Evolutionary conservation across 148 eudicot genomes (phyloP).

Genomic region (Mesembryanthemum crystallinum): DNA sequence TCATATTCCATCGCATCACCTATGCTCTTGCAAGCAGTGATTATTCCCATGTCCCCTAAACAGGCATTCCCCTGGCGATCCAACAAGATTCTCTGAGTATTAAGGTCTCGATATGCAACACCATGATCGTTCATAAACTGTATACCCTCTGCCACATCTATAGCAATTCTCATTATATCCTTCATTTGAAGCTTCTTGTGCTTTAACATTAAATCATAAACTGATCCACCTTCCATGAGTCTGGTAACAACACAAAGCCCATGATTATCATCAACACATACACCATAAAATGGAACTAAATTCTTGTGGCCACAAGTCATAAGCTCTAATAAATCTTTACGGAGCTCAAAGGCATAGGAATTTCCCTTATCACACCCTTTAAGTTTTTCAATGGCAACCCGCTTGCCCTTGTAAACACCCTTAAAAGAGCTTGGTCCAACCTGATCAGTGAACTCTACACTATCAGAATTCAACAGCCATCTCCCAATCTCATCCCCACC

Average conservation of each 20-base stretch:
- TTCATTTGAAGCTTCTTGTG: slow-evolving; percentile 73
- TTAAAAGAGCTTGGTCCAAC: slow-evolving; percentile 58
- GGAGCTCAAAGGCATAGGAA: slow-evolving; percentile 67
- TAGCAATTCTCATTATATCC: slow-evolving; percentile 70
- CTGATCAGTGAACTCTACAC: slow-evolving; percentile 64
- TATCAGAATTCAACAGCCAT: slow-evolving; percentile 68
- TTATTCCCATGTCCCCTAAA: slow-evolving; percentile 92
- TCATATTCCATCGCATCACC: slow-evolving; percentile 93
- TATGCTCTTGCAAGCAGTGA: slow-evolving; percentile 68
- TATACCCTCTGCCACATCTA: slow-evolving; percentile 80
- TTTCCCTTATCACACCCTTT: slow-evolving; percentile 94
- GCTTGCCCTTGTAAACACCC: slow-evolving; percentile 75
- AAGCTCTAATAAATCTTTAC: slow-evolving; percentile 70
- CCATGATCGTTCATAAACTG: slow-evolving; percentile 94
- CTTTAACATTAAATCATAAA: slow-evolving; percentile 71
- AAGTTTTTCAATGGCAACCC: slow-evolving; percentile 71
- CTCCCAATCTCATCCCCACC: slow-evolving; percentile 59
- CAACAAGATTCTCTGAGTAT: slow-evolving; percentile 75
- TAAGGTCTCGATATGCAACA: slow-evolving; percentile 76
- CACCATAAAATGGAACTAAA: slow-evolving; percentile 74
- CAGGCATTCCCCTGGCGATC: slow-evolving; percentile 87
- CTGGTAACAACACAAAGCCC: slow-evolving; percentile 82
- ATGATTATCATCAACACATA: slow-evolving; percentile 68
- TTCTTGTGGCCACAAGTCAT: slow-evolving; percentile 97
- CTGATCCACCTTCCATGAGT: slow-evolving; percentile 89